These are phyloP conservation scores for Epithele typhae DNA, from an alignment of 768 basidiomycete genomes.

Conservation along the genomic window DNA sequence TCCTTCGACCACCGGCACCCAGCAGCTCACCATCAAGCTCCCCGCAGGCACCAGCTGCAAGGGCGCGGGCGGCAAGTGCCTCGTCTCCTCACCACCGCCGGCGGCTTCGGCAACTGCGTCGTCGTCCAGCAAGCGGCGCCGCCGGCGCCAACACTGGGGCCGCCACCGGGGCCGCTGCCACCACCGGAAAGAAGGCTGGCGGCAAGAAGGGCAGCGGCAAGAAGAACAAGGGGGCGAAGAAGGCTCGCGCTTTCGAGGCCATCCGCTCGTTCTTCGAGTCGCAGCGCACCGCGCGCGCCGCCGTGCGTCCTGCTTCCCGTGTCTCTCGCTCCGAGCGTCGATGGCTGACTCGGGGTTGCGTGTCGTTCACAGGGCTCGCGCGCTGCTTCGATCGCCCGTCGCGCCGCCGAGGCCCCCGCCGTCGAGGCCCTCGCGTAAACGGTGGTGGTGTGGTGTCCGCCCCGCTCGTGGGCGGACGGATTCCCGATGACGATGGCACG, in stretches of 20 bases:
- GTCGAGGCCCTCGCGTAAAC: background rate
- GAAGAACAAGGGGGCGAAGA: conserved; percentile 2
- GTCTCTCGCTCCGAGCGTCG: too few species aligned
- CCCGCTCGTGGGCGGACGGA: background rate
- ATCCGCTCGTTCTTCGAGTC: conserved; percentile 7
- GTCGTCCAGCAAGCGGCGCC: conserved; percentile 28
- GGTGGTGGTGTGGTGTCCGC: background rate
- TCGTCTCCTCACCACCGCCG: conserved; percentile 45
- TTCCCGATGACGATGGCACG: too few species aligned
- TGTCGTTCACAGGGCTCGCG: conserved; percentile 5
- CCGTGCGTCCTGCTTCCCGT: conserved; percentile 2
- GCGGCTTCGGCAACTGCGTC: conserved; percentile 51
- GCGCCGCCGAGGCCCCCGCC: conserved; percentile 6
- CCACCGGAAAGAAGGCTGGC: conserved; percentile 2
- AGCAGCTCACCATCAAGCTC: conserved; percentile 39
- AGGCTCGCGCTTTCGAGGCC: conserved; percentile 7
- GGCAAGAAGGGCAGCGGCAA: conserved; percentile 5
- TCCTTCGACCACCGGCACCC: conserved; percentile 33
- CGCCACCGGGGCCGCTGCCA: conserved; percentile 1
- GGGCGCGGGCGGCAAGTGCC: conserved; percentile 42
- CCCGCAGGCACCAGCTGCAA: conserved; percentile 48
- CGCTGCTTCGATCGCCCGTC: conserved; percentile 8
- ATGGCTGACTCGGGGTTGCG: background rate
- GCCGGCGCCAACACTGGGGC: conserved; percentile 4
- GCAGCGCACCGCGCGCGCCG: conserved; percentile 13